Evolutionary conservation across 2,329 filamentous ascomycete genomes (phyloP), one percentile per base, ranked within the genome.

Genomic region (Sarocladium strictum): DNA sequence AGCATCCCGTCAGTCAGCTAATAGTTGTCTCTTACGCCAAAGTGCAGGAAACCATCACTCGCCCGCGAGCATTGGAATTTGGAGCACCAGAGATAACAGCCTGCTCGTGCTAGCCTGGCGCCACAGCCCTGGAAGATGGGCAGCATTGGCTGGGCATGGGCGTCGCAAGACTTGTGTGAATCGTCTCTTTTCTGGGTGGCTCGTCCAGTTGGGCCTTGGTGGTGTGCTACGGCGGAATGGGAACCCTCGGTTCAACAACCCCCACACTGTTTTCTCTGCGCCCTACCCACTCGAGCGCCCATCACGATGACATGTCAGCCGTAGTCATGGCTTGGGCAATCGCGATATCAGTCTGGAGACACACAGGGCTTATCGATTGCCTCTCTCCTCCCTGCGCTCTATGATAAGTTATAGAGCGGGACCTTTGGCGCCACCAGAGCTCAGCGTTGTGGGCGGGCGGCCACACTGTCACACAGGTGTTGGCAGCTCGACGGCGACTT

Each of bases 121-220:
- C 35, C 35, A 38, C 35, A n/a, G 35, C 5, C 29, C 6, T 32
- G 29, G 29, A 38, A 38, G n/a, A 38, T 38, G 35, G 35, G 35
- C 5, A 17, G 15, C 9, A 38, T 38, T 7, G 35, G 35, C 9
- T 38, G 35, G 35, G 35, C 35, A 7, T 38, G 9, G 12, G 35
- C 38, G n/a, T 21, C 9, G 17, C 17, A n/a, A n/a, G 19, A 43
- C 23, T n/a, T 43, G 38, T 7, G 38, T 23, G 38, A 43, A 43
- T 43, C 17, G 17, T 43, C 38, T 6, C 17, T 6, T 7, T 11
- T 23, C 38, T 43, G 38, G 3, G 55, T 66, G 63, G 52, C n/a
- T n/a, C n/a, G n/a, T n/a, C n/a, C n/a, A 64, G 60, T n/a, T 68
- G 60, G 1, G 64, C 67, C 10, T 70, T 61, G 1, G 65, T 63